Evolutionary conservation across 768 basidiomycete genomes (phyloP).

Genomic region (Termitomyces sp.): DNA sequence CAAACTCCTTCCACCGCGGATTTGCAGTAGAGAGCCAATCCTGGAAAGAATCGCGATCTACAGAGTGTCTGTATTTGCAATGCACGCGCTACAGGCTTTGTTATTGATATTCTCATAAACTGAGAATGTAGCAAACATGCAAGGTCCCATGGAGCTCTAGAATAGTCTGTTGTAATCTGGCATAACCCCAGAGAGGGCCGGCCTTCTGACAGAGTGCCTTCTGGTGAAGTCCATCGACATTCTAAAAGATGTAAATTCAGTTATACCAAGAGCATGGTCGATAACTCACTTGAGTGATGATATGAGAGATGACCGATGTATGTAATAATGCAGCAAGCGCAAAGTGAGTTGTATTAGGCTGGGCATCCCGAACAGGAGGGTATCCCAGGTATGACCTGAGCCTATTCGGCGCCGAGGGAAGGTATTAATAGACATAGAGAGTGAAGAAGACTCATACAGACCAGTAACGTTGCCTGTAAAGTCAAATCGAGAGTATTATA

Average conservation of each 20-base stretch:
- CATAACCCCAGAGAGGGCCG: constrained; percentile 26
- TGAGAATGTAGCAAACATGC: constrained; percentile 40
- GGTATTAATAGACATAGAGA: constrained; percentile 3
- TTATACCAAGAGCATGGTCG: constrained; percentile 12
- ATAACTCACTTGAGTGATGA: constrained; percentile 70
- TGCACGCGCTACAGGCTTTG: constrained; percentile 57
- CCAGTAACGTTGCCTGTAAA: constrained; percentile 79
- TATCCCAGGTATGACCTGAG: constrained; percentile 82
- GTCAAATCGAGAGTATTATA: not conserved
- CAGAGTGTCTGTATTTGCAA: constrained; percentile 68
- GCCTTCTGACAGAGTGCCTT: constrained; percentile 52
- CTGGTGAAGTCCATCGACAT: constrained; percentile 93
- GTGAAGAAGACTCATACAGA: constrained; percentile 19
- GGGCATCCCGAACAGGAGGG: constrained; percentile 74
- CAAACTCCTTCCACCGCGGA: constrained; percentile 71
- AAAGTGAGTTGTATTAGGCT: constrained; percentile 86
- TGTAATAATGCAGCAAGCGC: constrained; percentile 81
- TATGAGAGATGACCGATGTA: constrained; percentile 45
- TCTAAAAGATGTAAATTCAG: constrained; percentile 27
- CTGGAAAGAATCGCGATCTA: constrained; percentile 68
- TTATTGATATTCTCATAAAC: not conserved
- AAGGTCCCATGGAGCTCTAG: constrained; percentile 88
- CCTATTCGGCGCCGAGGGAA: constrained; percentile 23
- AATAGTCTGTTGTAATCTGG: constrained; percentile 37
- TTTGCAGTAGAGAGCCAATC: constrained; percentile 65